phyloP scores from a whole-genome alignment of 768 basidiomycete species.

The Agrocybe pediades region DNA sequence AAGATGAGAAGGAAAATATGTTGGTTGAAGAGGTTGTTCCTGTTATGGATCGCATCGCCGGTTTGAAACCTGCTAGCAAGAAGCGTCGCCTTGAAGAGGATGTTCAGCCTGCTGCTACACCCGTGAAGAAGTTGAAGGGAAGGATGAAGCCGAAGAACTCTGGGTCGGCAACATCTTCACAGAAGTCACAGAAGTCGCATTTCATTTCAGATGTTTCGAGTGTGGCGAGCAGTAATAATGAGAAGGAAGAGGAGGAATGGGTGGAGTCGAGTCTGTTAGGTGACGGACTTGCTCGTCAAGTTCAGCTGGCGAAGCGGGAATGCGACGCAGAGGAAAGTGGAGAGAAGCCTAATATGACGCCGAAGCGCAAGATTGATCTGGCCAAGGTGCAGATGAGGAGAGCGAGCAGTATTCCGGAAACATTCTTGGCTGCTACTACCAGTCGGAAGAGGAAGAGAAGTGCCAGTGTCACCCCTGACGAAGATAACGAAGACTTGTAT shows the following conservation, averaged over 20 bases:
- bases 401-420: conserved; percentile 15
- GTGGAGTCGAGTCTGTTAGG: conserved; percentile 14
- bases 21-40: conserved; percentile 25
- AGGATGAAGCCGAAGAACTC: conserved; percentile 19
- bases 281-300: not conserved
- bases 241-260: conserved; percentile 34
- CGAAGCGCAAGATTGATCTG: conserved; percentile 19
- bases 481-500: not conserved
- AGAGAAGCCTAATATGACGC: conserved; percentile 4
- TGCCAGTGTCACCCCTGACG: conserved; percentile 2
- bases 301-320: not conserved
- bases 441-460: conserved; percentile 21
- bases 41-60: conserved; percentile 47
- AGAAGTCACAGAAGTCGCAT: conserved; percentile 4
- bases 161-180: no score
- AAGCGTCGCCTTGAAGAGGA: conserved; percentile 46
- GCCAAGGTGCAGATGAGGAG: conserved; percentile 12
- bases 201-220: conserved; percentile 6
- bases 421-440: conserved; percentile 4
- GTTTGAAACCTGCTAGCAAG: conserved; percentile 7
- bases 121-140: conserved; percentile 21
- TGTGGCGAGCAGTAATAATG: conserved; percentile 19
- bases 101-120: conserved; percentile 14
- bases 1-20: conserved; percentile 64
- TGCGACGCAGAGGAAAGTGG: conserved; percentile 4